phyloP scores from a whole-genome alignment of 345 rosid genomes.

The Passiflora organensis region DNA sequence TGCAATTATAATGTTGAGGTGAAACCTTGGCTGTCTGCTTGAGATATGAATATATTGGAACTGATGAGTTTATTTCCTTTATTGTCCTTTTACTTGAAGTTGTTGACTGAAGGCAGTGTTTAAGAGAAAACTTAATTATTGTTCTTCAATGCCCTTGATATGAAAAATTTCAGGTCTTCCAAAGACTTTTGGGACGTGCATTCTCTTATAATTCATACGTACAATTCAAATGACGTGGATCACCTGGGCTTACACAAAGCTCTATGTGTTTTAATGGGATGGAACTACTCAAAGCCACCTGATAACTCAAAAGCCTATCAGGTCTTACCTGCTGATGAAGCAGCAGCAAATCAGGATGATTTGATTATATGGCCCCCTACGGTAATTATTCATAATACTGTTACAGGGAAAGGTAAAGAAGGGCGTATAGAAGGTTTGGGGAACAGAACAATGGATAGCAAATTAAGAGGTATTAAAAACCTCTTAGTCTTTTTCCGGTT shows the following conservation, averaged over 20 bases:
- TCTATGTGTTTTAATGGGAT: slow-evolving; percentile 91
- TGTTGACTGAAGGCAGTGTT: slow-evolving; percentile 25
- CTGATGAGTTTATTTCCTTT: slow-evolving; percentile 12
- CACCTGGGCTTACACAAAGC: slow-evolving; percentile 98
- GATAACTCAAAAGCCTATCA: slow-evolving; percentile 82
- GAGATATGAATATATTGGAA: not conserved
- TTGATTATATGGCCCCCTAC: slow-evolving; percentile 94
- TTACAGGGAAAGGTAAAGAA: slow-evolving; percentile 91
- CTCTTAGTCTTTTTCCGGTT: slow-evolving; percentile 28
- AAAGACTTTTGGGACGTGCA: slow-evolving; percentile 88
- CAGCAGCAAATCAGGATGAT: slow-evolving; percentile 77
- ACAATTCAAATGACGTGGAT: slow-evolving; percentile 79
- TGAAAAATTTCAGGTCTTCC: slow-evolving; percentile 79
- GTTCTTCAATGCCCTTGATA: slow-evolving; percentile 56
- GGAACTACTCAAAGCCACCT: slow-evolving; percentile 79
- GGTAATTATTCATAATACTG: slow-evolving; percentile 87
- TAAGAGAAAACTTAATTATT: slow-evolving; percentile 42
- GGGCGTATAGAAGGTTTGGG: slow-evolving; percentile 97
- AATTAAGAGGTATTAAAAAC: slow-evolving; percentile 72
- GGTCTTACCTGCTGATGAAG: slow-evolving; percentile 68
- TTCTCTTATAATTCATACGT: slow-evolving; percentile 86
- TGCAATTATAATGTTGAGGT: no score
- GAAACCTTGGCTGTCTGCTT: no score
- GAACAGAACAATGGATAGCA: slow-evolving; percentile 91
- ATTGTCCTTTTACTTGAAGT: slow-evolving; percentile 22